Evolutionary conservation across 805 yeast genomes (phyloP).

Genomic region (Kazachstania bromeliacearum): DNA sequence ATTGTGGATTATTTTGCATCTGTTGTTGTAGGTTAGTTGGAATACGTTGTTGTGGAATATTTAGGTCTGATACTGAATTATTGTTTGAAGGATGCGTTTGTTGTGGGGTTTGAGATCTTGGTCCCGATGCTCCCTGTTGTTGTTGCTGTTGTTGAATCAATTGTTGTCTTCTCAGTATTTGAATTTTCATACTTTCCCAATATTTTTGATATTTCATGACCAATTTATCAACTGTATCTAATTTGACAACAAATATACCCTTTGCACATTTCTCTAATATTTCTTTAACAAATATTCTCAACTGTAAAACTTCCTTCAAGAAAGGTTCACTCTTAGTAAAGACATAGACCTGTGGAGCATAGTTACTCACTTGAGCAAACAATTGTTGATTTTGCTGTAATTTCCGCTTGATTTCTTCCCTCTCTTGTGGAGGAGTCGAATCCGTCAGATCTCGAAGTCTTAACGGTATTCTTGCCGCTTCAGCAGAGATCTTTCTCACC

Average conservation of each 20-base stretch:
- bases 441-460: slow-evolving; percentile 58
- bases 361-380: slow-evolving; percentile 59
- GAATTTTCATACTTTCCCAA: slow-evolving; percentile 65
- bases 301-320: slow-evolving; percentile 65
- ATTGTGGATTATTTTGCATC: slow-evolving; percentile 11
- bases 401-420: slow-evolving; percentile 46
- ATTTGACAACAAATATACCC: slow-evolving; percentile 61
- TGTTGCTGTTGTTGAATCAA: slow-evolving; percentile 32
- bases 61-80: not conserved
- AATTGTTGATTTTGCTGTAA: slow-evolving; percentile 41
- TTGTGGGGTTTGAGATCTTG: slow-evolving; percentile 2
- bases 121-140: slow-evolving; percentile 6
- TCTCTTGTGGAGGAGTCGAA: slow-evolving; percentile 53
- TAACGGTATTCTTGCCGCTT: slow-evolving; percentile 58
- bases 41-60: slow-evolving; percentile 14
- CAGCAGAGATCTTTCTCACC: slow-evolving; percentile 56
- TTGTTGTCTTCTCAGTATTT: slow-evolving; percentile 32
- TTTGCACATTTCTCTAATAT: slow-evolving; percentile 60
- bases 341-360: slow-evolving; percentile 69
- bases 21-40: slow-evolving; percentile 16
- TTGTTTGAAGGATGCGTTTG: not conserved
- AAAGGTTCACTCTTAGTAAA: slow-evolving; percentile 68
- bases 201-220: slow-evolving; percentile 65
- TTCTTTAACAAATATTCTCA: slow-evolving; percentile 69
- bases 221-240: slow-evolving; percentile 60